Conservation (phyloP, 805 yeast species). For the Metschnikowia continentalis region DNA sequence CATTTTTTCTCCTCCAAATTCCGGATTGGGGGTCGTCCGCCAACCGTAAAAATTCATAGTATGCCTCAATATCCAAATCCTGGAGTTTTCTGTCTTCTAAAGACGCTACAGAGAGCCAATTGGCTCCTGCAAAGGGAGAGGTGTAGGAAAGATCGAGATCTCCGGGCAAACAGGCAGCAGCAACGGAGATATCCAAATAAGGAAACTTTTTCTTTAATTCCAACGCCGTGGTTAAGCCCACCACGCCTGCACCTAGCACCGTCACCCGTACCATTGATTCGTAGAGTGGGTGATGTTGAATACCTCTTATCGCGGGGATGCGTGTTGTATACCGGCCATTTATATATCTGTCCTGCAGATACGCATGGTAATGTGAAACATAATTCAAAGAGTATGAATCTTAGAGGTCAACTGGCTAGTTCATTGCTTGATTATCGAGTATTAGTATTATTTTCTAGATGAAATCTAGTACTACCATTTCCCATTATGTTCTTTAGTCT, state of each 20-base stretch:
- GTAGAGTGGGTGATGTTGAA: neutral
- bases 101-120: slow-evolving; percentile 60
- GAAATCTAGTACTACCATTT: too few species aligned
- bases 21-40: slow-evolving; percentile 52
- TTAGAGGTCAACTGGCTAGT: too few species aligned
- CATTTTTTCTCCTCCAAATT: slow-evolving; percentile 15
- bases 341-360: neutral
- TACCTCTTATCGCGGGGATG: neutral
- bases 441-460: too few species aligned
- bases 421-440: too few species aligned
- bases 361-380: too few species aligned
- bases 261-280: slow-evolving; percentile 9
- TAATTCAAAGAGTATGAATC: too few species aligned
- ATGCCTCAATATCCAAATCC: slow-evolving; percentile 45
- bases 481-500: too few species aligned
- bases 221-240: slow-evolving; percentile 36
- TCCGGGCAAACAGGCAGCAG: slow-evolving; percentile 48
- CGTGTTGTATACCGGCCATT: neutral
- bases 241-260: slow-evolving; percentile 31
- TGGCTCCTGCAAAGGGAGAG: slow-evolving; percentile 71
- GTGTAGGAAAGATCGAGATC: slow-evolving; percentile 50
- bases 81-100: slow-evolving; percentile 26
- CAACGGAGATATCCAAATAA: slow-evolving; percentile 26
- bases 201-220: slow-evolving; percentile 20
- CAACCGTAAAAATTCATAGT: slow-evolving; percentile 42